Base-by-base conservation (phyloP, 208 protist species). In the Angomonas deanei region DNA sequence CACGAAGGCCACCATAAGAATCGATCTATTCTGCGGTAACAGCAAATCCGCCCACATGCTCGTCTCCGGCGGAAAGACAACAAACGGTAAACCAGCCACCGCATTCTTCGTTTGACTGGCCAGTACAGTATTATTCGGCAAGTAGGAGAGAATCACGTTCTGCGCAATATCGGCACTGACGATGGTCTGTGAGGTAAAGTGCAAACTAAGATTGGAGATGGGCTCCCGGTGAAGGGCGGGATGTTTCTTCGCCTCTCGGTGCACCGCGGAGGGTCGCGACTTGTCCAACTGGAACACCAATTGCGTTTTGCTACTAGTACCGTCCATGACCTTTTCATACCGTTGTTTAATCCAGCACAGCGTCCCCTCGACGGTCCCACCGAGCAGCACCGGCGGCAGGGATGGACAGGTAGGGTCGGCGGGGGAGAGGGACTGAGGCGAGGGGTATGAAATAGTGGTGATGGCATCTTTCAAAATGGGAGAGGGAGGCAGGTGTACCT, bases 101-200 rank as follows among this genome's bases (percentile, higher is more conserved):
- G 36, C n/a, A n/a, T n/a, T n/a, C n/a, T n/a, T n/a, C n/a, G n/a
- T n/a, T n/a, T n/a, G n/a, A n/a, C n/a, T n/a, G n/a, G n/a, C n/a
- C n/a, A n/a, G n/a, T n/a, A n/a, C n/a, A n/a, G n/a, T n/a, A n/a
- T 58, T 26, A 30, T 21, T 56, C 0, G 82, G 77, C 46, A 92
- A 27, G 10, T 66, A 70, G 33, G 83, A 84, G 23, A 94, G 68
- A 10, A 85, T 70, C 15, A 91, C 74, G 55, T 91, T 87, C 62
- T 94, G 88, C 13, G 86, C 85, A 66, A 94, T 89, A 50, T 94
- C 88, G 1, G 76, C 81, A 13, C 74, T 84, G 15, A 92, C 42
- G 36, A 94, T 80, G 26, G 52, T 58, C 52, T 24, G 26, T 4
- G 26, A 58, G 52, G 26, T 24, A 64, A 88, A 83, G 34, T 88